These are phyloP conservation scores for Salix brachista DNA, from an alignment of 345 rosid genomes.

Conservation along the genomic window DNA sequence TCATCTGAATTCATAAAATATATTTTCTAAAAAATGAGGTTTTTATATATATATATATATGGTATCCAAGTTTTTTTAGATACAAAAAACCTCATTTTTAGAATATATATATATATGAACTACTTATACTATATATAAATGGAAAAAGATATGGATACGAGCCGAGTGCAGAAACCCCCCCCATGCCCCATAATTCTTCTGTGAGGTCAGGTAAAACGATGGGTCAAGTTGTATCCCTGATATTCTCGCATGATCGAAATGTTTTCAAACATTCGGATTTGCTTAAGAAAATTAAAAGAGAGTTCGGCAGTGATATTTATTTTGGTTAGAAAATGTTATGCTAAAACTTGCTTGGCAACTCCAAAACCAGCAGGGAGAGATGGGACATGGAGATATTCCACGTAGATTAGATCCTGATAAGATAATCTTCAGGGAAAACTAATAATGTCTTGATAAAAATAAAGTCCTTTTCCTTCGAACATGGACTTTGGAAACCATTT, in stretches of 20 bases:
- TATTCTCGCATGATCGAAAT: background rate
- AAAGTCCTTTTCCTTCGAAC: background rate
- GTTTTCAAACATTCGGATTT: background rate
- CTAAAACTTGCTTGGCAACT: background rate
- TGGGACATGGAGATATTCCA: background rate
- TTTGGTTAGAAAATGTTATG: background rate
- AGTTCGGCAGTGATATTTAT: background rate
- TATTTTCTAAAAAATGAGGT: no score
- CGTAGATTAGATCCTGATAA: background rate
- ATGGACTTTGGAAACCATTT: background rate
- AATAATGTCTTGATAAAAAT: background rate
- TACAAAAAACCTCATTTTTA: no score
- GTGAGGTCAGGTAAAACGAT: no score
- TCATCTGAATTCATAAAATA: no score
- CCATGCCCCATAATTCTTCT: no score
- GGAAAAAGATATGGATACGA: no score
- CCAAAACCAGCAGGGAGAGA: background rate
- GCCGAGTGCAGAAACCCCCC: no score
- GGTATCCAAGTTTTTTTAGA: no score
- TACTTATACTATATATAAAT: no score
- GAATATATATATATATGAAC: no score
- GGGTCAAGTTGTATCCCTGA: no score
- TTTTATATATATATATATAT: no score
- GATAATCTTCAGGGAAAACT: background rate
- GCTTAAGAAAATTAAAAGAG: background rate